Base-by-base conservation (phyloP, 768 basidiomycete genomes). In the Boletus bicolor region DNA sequence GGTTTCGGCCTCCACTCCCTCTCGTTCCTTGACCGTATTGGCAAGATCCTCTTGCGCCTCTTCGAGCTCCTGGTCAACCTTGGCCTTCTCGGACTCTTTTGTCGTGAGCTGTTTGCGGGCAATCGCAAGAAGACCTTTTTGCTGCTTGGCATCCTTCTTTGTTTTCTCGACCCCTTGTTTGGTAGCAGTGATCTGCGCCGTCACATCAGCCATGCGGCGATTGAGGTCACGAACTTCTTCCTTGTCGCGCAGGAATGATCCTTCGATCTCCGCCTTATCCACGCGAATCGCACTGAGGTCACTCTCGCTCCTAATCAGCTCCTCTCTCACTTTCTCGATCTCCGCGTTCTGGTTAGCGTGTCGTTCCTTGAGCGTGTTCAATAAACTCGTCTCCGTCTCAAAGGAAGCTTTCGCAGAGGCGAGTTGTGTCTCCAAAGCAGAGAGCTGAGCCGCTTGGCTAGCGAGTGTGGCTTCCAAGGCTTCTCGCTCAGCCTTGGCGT, bases 71-170 rank as follows among this genome's bases (percentile, higher is more conserved):
- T 83, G 83, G 62, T 87, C 82, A 10, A 76, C 77, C 69, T 83
- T 89, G 14, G 79, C 82, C 53, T 81, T 83, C 64, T 91, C 90
- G 0, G 80, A 76, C 69, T 98, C 96, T 58, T 91, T 88, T 5
- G 89, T 83, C 26, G 81, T 82, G 28, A 98, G 76, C 75, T 98
- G 97, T 71, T 99, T 98, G 76, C 87, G 88, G 6, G 92, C 91
- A 68, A 98, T 96, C 5, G 94, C 94, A 24, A 96, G 79, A 59
- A 96, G 78, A 10, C 97, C 97, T 70, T 93, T 98, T 76, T 98
- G 95, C 67, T 97, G 93, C 70, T 96, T 89, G 2, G 91, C 93
- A 49, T 98, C 95, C 73, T 91, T 98, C 77, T 86, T 94, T 39
- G 82, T 70, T 75, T 90, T 94, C 71, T 98, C 97, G 21, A 93